Evolutionary conservation across 2,329 filamentous ascomycete species (phyloP).

Genomic region (Aspergillus pseudotamarii): DNA sequence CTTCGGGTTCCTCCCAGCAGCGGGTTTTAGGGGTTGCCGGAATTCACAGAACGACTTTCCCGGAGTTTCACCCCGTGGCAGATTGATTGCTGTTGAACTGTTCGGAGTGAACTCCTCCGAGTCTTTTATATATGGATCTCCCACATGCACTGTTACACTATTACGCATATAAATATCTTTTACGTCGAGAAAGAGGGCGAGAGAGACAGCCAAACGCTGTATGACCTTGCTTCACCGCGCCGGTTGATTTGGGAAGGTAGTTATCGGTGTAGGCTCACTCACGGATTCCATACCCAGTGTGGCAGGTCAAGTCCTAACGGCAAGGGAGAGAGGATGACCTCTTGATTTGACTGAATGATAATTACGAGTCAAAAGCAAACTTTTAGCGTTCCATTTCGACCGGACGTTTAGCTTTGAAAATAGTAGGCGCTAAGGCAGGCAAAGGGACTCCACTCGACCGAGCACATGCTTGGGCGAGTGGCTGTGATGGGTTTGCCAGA

Average conservation of each 20-base stretch:
- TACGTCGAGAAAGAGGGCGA: neutral
- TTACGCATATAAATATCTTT: neutral
- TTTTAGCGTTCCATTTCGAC: neutral
- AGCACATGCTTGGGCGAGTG: constrained; percentile 12
- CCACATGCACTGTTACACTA: neutral
- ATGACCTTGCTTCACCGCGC: neutral
- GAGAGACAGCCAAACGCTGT: neutral
- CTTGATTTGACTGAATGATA: neutral
- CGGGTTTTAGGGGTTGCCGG: neutral
- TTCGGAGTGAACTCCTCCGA: neutral
- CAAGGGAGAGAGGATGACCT: no score
- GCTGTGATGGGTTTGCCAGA: neutral
- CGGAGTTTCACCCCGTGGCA: neutral
- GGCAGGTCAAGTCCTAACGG: neutral
- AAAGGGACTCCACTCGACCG: neutral
- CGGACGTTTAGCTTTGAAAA: neutral
- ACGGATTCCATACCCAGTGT: neutral
- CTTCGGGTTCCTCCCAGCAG: neutral
- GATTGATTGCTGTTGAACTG: neutral
- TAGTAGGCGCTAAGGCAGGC: neutral
- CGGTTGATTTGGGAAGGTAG: neutral
- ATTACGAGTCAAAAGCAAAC: neutral
- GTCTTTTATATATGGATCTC: neutral
- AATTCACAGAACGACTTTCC: neutral
- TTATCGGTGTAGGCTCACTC: no score